phyloP scores from a whole-genome alignment of 495 filamentous ascomycete species.

The Penicillium cosmopolitanum region DNA sequence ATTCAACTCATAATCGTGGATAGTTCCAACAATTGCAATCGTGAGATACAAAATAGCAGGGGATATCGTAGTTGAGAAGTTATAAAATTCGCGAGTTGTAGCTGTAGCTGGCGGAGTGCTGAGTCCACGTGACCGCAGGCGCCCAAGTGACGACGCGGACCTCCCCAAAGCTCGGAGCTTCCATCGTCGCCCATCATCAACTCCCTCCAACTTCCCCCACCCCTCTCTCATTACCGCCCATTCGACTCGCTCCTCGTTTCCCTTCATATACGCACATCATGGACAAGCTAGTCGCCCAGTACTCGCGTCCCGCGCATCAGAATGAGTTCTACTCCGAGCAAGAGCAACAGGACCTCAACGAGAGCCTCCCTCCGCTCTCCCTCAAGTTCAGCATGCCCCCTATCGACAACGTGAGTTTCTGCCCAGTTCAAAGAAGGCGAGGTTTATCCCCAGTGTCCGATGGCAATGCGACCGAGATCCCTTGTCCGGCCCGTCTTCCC shows the following conservation, averaged over 20 bases:
- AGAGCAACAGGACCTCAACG: constrained; percentile 73
- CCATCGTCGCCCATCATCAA: constrained; percentile 23
- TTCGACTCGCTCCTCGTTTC: constrained; percentile 10
- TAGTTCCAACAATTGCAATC: neutral
- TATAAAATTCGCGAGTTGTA: neutral
- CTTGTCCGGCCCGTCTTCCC: neutral
- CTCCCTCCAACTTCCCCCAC: constrained; percentile 12
- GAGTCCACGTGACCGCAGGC: constrained; percentile 46
- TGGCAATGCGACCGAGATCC: neutral
- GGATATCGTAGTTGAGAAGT: too few relatives aligned
- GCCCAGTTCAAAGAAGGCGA: neutral
- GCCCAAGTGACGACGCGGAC: constrained; percentile 53
- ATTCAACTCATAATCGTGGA: neutral
- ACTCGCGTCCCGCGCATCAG: constrained; percentile 74
- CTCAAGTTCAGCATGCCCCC: constrained; percentile 93
- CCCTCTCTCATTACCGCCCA: constrained; percentile 20
- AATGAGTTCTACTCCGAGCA: constrained; percentile 72
- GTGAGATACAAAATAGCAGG: neutral
- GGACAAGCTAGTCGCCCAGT: constrained; percentile 91
- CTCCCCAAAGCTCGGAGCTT: constrained; percentile 41
- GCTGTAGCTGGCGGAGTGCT: neutral
- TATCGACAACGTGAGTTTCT: constrained; percentile 75
- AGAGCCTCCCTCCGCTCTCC: constrained; percentile 70
- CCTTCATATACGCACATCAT: constrained; percentile 53
- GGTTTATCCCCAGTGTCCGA: neutral